Evolutionary conservation across 257 asterid genomes (phyloP), one percentile per base, ranked within the genome.

Genomic region (Oldenlandia corymbosa): DNA sequence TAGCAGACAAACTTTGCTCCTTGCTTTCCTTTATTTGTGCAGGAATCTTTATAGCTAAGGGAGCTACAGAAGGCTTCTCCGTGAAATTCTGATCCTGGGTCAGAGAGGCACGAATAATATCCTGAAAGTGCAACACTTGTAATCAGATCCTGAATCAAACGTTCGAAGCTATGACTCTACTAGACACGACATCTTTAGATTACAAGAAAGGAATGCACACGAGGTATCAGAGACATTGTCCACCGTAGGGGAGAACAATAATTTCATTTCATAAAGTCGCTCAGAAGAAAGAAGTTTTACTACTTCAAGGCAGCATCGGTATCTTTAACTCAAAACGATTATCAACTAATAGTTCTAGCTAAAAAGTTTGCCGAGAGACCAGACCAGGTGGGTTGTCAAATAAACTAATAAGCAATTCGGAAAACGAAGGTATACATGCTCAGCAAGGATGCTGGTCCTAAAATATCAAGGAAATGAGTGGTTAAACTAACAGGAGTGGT

Each of bases 81-180:
- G 65, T 81, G 21, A 80, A 72, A 78, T 78, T 79, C 75, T 84
- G 80, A 58, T 85, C 95, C 78, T 83, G 96, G 51, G 55, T 70
- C 62, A 93, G 79, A 32, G 99, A 93, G 67, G 96, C 85, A 47
- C 97, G 95, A 63, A 93, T 81, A 57, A 90, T 78, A 65, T 84
- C 96, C 99, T 92, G 97, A 70, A 77, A 78, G 72, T 53, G 75
- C 10, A 42, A 61, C 48, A 60, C 58, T 58, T 54, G 58, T 12
- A 17, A 53, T 54, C 46, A 62, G 56, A 32, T 62, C 24, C 32
- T 3, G 20, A 17, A 1, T 26, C 54, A 57, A 32, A 28, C 52
- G 34, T 4, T n/a, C 10, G 26, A n/a, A 23, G 31, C 24, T 13
- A 36, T 43, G 56, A 18, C 10, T 21, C 36, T 12, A 42, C 24